These are phyloP conservation scores for Botrytis galanthina DNA, from an alignment of 2,329 filamentous ascomycete species.

Conservation along the genomic window DNA sequence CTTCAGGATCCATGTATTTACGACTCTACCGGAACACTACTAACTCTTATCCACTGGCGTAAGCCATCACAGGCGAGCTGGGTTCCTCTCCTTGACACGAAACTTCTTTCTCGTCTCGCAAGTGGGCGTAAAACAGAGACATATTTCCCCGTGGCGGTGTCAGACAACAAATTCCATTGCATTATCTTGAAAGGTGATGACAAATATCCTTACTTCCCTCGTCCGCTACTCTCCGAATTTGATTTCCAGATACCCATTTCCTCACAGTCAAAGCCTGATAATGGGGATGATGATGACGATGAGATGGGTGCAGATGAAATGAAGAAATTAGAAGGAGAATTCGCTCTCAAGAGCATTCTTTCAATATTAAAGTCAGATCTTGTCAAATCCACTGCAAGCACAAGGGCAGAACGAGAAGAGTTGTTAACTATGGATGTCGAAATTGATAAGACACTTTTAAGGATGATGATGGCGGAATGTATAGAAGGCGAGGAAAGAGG, in stretches of 20 bases:
- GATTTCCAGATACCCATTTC: constrained; percentile 83
- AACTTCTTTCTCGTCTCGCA: constrained; percentile 74
- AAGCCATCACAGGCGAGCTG: constrained; percentile 80
- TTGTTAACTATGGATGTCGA: constrained; percentile 75
- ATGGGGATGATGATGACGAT: constrained; percentile 38
- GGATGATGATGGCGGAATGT: constrained; percentile 86
- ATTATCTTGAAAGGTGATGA: constrained; percentile 98
- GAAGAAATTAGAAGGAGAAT: constrained; percentile 73
- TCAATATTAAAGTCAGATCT: constrained; percentile 74
- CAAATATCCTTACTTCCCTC: constrained; percentile 87
- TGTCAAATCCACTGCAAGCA: constrained; percentile 64
- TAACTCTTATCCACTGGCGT: constrained; percentile 90
- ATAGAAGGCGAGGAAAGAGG: constrained; percentile 88
- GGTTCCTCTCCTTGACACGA: constrained; percentile 91
- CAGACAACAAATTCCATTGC: constrained; percentile 90
- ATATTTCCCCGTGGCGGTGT: constrained; percentile 95
- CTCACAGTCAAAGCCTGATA: constrained; percentile 47
- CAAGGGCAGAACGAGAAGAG: constrained; percentile 61
- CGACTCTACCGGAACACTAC: constrained; percentile 83
- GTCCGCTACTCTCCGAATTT: constrained; percentile 87
- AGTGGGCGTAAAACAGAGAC: constrained; percentile 82
- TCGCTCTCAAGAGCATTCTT: constrained; percentile 70
- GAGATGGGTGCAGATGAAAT: constrained; percentile 49
- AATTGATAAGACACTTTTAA: constrained; percentile 84
- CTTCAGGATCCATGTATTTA: constrained; percentile 88